Percentiles rank a stretch among this genome's conserved stretches.
These are phyloP conservation scores for Irpex rosettiformis DNA, from an alignment of 1,284 basidiomycete species.

Conservation along the genomic window DNA sequence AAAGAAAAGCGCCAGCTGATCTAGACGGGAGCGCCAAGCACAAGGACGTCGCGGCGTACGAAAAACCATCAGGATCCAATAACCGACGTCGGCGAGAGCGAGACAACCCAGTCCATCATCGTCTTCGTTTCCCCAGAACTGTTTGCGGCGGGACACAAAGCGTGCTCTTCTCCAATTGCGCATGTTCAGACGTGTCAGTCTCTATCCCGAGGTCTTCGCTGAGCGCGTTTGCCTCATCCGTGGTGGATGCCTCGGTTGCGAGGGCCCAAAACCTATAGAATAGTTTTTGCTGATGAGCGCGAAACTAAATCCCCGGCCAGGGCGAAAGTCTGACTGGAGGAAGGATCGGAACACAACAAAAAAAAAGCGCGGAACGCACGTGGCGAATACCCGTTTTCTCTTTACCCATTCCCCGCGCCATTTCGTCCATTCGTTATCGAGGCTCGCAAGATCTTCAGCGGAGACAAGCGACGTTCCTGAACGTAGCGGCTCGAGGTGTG, in stretches of 20 bases:
- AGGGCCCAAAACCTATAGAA: slow-evolving; percentile 64
- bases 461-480: slow-evolving; percentile 65
- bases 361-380: slow-evolving; percentile 57
- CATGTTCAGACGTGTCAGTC: slow-evolving; percentile 65
- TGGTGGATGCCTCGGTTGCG: slow-evolving; percentile 61
- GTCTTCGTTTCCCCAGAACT: slow-evolving; percentile 20
- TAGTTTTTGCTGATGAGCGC: slow-evolving; percentile 1
- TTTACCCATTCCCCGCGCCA: slow-evolving; percentile 73
- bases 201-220: slow-evolving; percentile 76
- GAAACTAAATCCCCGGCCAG: neutral
- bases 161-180: slow-evolving; percentile 46
- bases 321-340: neutral
- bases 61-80: neutral
- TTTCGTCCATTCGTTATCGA: slow-evolving; percentile 65
- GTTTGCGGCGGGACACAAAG: slow-evolving; percentile 35
- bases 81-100: neutral
- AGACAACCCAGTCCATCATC: neutral
- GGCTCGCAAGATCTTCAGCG: slow-evolving; percentile 54
- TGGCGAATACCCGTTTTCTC: slow-evolving; percentile 63
- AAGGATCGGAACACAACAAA: no score
- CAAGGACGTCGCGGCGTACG: neutral
- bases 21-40: neutral
- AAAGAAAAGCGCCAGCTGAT: neutral
- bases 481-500: slow-evolving; percentile 61
- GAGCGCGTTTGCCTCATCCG: slow-evolving; percentile 57